Evolutionary conservation across 176 grass and related monocot species (phyloP).

Genomic region (Rhipidocladum racemiflorum): DNA sequence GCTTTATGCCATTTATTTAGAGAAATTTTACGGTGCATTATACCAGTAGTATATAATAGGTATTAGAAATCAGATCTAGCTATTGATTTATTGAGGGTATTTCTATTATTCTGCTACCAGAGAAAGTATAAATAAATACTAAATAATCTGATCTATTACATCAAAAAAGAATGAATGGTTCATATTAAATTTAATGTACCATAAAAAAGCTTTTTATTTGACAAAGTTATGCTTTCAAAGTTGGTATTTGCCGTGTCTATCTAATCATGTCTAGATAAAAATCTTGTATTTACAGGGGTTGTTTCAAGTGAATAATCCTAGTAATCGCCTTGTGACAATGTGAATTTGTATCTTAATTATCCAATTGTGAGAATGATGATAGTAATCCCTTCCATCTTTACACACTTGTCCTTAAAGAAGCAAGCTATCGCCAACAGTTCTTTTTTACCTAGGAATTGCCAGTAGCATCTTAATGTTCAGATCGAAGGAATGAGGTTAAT

Average conservation of each 20-base stretch:
- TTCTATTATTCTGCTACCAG: no score
- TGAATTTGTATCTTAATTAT: not conserved
- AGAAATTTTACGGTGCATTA: no score
- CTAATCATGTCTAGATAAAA: not conserved
- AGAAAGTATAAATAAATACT: no score
- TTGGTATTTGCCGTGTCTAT: not conserved
- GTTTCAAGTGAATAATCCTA: not conserved
- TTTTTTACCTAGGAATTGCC: not conserved
- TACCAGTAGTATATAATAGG: no score
- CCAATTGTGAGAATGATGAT: not conserved
- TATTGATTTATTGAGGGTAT: no score
- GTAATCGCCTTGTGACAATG: not conserved
- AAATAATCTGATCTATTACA: no score
- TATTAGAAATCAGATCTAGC: no score
- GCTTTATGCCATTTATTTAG: no score
- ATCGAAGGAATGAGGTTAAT: not conserved
- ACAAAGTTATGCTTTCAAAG: not conserved
- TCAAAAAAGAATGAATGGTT: no score
- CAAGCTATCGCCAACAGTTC: not conserved
- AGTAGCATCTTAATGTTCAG: no score
- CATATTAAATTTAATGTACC: no score
- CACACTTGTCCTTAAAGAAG: not conserved
- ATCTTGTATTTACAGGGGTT: not conserved
- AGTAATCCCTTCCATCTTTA: not conserved
- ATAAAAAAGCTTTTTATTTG: no score